Conservation (phyloP, 2,329 filamentous ascomycete genomes). For the Paracoccidioides brasiliensis region DNA sequence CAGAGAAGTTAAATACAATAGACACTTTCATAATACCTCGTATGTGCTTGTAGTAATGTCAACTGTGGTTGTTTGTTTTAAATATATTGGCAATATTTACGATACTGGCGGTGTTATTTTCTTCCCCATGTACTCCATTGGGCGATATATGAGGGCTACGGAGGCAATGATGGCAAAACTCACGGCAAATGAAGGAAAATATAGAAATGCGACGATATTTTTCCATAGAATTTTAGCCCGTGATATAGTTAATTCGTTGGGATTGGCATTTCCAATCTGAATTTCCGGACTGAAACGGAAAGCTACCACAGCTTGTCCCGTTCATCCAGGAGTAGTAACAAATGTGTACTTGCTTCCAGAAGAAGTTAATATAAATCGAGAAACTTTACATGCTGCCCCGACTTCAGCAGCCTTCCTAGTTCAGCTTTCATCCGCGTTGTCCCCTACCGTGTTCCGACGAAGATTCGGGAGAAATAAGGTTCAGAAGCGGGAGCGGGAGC, state of each 20-base stretch:
- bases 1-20: constrained; percentile 2
- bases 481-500: too few species aligned
- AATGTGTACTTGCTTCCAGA: neutral
- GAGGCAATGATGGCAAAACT: neutral
- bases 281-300: too few species aligned
- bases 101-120: neutral
- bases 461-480: too few species aligned
- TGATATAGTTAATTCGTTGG: too few species aligned
- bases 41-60: constrained; percentile 10
- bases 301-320: too few species aligned
- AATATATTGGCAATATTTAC: neutral
- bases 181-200: neutral
- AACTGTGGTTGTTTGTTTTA: constrained; percentile 6
- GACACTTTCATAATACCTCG: constrained; percentile 6
- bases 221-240: too few species aligned
- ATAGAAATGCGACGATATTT: too few species aligned
- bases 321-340: neutral
- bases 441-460: too few species aligned
- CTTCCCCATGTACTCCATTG: neutral
- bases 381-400: neutral
- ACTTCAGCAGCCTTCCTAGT: neutral
- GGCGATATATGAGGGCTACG: neutral
- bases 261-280: too few species aligned
- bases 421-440: neutral
- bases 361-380: neutral